Evolutionary conservation across 1,139 yeast species (phyloP).

Genomic region (Sugiyamaella castrensis): DNA sequence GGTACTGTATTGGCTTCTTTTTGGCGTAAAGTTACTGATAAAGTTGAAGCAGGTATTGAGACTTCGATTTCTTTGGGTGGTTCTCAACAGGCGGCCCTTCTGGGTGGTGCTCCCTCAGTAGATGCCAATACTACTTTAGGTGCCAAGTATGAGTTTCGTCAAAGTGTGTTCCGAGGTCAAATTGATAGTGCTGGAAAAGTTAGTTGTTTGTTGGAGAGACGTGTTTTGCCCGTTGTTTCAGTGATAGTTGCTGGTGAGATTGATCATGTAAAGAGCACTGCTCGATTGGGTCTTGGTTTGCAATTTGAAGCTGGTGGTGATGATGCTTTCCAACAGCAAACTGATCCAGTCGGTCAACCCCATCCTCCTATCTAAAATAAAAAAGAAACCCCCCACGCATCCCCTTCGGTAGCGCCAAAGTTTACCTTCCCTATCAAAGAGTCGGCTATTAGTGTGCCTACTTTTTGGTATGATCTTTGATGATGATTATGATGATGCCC

Average conservation of each 20-base stretch:
- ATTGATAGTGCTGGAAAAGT: conserved; percentile 90
- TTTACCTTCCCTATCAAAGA: too few relatives aligned
- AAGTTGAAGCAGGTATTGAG: conserved; percentile 96
- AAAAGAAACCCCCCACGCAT: not conserved
- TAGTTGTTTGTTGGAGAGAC: conserved; percentile 85
- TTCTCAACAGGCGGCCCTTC: conserved; percentile 53
- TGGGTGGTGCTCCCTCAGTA: conserved; percentile 74
- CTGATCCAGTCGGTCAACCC: conserved; percentile 29
- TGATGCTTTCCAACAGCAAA: conserved; percentile 52
- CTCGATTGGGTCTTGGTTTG: conserved; percentile 88
- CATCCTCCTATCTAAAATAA: conserved; percentile 34
- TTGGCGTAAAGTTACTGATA: conserved; percentile 90
- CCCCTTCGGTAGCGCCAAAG: not conserved
- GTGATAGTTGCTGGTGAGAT: conserved; percentile 90
- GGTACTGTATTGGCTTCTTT: conserved; percentile 87
- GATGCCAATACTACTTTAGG: conserved; percentile 94
- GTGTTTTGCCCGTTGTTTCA: conserved; percentile 88
- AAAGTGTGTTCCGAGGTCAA: conserved; percentile 94
- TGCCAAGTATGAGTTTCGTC: conserved; percentile 97
- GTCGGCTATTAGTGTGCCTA: too few relatives aligned
- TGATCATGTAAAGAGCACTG: conserved; percentile 81
- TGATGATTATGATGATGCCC: not conserved
- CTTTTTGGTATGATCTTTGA: too few relatives aligned
- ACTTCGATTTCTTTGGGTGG: conserved; percentile 78
- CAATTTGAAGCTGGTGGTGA: conserved; percentile 96